Percentiles rank a stretch among this genome's conserved stretches.
Evolutionary conservation across 2,329 filamentous ascomycete species (phyloP).

Genomic region (Epichloe amarillans): DNA sequence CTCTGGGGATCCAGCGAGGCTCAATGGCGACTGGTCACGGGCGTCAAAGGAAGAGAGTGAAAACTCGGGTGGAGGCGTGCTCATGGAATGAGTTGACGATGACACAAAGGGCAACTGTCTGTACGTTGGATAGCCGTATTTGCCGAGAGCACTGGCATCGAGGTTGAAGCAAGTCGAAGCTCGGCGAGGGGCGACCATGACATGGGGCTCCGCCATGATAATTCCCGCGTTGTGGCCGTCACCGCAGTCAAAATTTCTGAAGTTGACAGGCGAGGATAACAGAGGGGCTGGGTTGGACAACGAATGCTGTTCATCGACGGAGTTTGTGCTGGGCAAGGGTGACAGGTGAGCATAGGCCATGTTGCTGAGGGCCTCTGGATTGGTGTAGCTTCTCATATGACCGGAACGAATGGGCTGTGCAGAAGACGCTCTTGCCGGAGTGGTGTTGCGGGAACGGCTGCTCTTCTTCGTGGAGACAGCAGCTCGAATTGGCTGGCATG

Average conservation of each 20-base stretch:
- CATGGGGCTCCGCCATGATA: conserved; percentile 6
- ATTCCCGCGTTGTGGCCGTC: neutral
- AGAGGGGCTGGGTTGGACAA: conserved; percentile 30
- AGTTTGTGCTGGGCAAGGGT: conserved; percentile 18
- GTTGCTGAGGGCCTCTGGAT: conserved; percentile 39
- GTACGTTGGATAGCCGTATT: conserved; percentile 76
- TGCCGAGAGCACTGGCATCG: conserved; percentile 50
- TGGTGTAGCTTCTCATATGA: conserved; percentile 46
- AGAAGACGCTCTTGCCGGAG: conserved; percentile 10
- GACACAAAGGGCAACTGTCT: conserved; percentile 48
- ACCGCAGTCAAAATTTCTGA: conserved; percentile 26
- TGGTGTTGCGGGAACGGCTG: conserved; percentile 7
- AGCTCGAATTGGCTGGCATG: conserved; percentile 10
- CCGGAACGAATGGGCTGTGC: conserved; percentile 25
- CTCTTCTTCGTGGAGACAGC: neutral
- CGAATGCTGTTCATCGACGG: conserved; percentile 11
- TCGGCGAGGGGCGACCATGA: conserved; percentile 29
- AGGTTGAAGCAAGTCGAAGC: conserved; percentile 51
- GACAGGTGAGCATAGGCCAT: conserved; percentile 24
- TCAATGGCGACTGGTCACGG: conserved; percentile 33
- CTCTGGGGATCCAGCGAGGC: conserved; percentile 27
- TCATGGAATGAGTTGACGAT: conserved; percentile 9
- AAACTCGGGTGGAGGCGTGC: conserved; percentile 21
- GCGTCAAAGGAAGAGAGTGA: conserved; percentile 32
- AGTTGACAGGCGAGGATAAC: conserved; percentile 53